phyloP scores from a whole-genome alignment of 208 protist species.

The Trypanosoma grayi region DNA sequence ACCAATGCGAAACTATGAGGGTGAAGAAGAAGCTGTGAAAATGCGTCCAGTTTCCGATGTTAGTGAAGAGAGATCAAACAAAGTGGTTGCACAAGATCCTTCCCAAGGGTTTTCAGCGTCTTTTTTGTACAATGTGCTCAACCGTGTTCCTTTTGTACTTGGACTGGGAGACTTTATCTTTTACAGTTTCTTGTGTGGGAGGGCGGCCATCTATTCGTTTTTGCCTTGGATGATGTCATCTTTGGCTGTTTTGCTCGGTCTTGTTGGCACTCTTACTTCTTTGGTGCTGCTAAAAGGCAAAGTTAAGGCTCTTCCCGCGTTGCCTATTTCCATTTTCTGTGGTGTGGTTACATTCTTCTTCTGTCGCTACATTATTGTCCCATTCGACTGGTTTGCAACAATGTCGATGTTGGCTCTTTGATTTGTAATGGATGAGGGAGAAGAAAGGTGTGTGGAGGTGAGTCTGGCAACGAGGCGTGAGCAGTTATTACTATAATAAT shows the following conservation, averaged over 20 bases:
- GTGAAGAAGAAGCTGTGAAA: neutral
- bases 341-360: conserved; percentile 47
- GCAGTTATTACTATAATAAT: no score
- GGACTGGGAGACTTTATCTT: conserved; percentile 90
- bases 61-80: neutral
- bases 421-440: neutral
- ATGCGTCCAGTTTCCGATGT: neutral
- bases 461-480: no score
- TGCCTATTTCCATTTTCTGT: conserved; percentile 81
- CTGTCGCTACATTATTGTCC: conserved; percentile 15
- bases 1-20: neutral
- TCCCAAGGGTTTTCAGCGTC: conserved; percentile 1
- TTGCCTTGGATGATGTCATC: conserved; percentile 60
- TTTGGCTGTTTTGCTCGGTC: conserved; percentile 50
- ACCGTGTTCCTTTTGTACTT: conserved; percentile 52
- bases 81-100: neutral
- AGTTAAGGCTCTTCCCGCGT: conserved; percentile 63
- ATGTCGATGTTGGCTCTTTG: conserved; percentile 21
- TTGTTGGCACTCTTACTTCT: conserved; percentile 57
- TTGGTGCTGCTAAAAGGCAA: conserved; percentile 47
- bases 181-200: conserved; percentile 77
- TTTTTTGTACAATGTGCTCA: conserved; percentile 6
- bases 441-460: no score
- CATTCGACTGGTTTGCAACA: conserved; percentile 26
- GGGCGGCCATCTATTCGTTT: conserved; percentile 43